Conservation (phyloP, 768 basidiomycete species). For the Boletus patriciae region DNA sequence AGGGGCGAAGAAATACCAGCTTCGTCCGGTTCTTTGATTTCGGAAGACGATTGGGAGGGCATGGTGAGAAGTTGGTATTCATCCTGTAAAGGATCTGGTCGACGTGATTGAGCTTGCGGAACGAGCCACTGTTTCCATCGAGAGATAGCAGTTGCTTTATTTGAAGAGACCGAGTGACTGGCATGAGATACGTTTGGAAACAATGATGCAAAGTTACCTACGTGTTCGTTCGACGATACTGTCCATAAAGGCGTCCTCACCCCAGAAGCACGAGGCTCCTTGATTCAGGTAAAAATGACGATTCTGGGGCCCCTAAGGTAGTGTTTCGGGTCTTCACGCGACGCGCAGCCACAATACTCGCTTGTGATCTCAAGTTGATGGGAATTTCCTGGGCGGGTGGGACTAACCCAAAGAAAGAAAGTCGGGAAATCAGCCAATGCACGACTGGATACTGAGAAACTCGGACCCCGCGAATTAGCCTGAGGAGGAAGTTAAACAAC, state of each 20-base stretch:
- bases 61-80: slow-evolving; percentile 26
- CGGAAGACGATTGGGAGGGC: slow-evolving; percentile 4
- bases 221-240: slow-evolving; percentile 2
- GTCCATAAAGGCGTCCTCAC: slow-evolving; percentile 9
- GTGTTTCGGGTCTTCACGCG: neutral
- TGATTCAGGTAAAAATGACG: neutral
- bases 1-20: neutral
- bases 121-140: slow-evolving; percentile 21
- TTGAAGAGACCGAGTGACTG: neutral
- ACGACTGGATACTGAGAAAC: neutral
- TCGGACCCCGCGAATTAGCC: neutral
- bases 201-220: slow-evolving; percentile 1
- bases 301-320: neutral
- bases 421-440: neutral
- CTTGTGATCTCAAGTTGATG: neutral
- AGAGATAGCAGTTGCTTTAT: slow-evolving; percentile 7
- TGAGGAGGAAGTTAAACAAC: neutral
- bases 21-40: slow-evolving; percentile 12
- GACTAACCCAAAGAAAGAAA: neutral
- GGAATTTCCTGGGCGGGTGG: neutral
- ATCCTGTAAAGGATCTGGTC: slow-evolving; percentile 13
- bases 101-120: neutral
- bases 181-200: neutral
- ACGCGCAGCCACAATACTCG: neutral
- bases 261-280: neutral